Percentiles rank a stretch among this genome's conserved stretches.
Conservation (phyloP, 1,284 basidiomycete genomes). For the Apiotrichum gracile region DNA sequence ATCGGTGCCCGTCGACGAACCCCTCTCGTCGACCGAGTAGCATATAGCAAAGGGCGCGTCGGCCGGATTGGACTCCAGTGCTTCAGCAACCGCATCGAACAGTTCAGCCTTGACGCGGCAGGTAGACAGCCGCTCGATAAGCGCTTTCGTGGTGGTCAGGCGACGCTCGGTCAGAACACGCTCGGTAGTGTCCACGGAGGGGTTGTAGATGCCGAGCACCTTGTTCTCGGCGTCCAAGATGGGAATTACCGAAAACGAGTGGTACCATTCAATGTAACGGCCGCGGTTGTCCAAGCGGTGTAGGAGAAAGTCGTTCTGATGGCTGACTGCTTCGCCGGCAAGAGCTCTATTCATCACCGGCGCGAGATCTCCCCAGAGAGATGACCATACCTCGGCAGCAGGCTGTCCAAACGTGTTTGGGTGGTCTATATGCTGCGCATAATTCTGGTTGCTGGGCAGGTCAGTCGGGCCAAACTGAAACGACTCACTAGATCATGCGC, state of each 20-base stretch:
- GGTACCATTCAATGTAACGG: conserved; percentile 28
- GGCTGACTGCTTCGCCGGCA: conserved; percentile 14
- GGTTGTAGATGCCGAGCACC: conserved; percentile 19
- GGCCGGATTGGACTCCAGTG: conserved; percentile 12
- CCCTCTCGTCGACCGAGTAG: conserved; percentile 15
- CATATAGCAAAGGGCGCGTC: conserved; percentile 24
- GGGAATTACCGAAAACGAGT: conserved; percentile 35
- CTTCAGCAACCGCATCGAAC: conserved; percentile 12
- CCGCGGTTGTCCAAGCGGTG: conserved; percentile 18
- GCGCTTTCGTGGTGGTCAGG: conserved; percentile 11
- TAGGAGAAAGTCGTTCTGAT: conserved; percentile 29
- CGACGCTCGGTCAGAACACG: conserved; percentile 17
- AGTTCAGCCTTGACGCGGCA: conserved; percentile 11
- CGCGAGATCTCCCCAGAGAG: conserved; percentile 22
- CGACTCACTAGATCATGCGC: conserved; percentile 24
- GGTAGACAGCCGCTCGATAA: conserved; percentile 13
- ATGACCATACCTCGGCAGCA: conserved; percentile 25
- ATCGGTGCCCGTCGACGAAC: not conserved
- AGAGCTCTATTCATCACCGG: conserved; percentile 16
- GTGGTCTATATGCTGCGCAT: conserved; percentile 25
- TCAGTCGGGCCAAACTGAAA: not conserved
- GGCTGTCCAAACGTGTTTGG: conserved; percentile 29
- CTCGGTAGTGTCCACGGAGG: conserved; percentile 15
- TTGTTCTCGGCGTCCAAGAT: conserved; percentile 18
- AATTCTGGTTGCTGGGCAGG: conserved; percentile 30